Conservation (phyloP, 2,329 filamentous ascomycete genomes). For the Cytospora piceicola region DNA sequence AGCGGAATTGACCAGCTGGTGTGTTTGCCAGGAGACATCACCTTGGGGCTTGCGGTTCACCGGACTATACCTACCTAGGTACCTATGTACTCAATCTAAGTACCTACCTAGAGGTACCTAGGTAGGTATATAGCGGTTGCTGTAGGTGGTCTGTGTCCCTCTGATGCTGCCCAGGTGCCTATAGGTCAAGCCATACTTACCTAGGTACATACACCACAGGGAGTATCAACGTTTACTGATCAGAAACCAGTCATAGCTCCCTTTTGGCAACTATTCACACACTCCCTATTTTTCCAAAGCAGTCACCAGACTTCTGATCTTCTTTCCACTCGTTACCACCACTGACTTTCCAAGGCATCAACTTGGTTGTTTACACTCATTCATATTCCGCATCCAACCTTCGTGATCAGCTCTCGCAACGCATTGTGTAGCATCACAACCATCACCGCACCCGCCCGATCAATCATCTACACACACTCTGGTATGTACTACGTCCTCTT, state of each 20-base stretch:
- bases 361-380: not conserved
- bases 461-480: conserved; percentile 10
- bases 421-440: conserved; percentile 20
- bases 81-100: no score
- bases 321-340: not conserved
- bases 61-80: no score
- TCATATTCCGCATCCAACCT: not conserved
- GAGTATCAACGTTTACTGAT: conserved; percentile 3
- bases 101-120: not conserved
- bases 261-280: not conserved
- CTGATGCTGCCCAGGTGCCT: not conserved
- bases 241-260: not conserved
- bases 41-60: not conserved
- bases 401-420: conserved; percentile 3
- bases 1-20: conserved; percentile 3
- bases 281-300: not conserved
- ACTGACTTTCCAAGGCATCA: not conserved
- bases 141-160: not conserved
- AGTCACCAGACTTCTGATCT: conserved; percentile 3
- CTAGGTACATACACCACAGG: conserved; percentile 12
- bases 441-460: conserved; percentile 9
- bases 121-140: not conserved
- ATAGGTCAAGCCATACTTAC: no score
- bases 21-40: not conserved
- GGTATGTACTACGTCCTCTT: conserved; percentile 23